phyloP scores from a whole-genome alignment of 768 basidiomycete genomes.

The Mycena rebaudengoi region DNA sequence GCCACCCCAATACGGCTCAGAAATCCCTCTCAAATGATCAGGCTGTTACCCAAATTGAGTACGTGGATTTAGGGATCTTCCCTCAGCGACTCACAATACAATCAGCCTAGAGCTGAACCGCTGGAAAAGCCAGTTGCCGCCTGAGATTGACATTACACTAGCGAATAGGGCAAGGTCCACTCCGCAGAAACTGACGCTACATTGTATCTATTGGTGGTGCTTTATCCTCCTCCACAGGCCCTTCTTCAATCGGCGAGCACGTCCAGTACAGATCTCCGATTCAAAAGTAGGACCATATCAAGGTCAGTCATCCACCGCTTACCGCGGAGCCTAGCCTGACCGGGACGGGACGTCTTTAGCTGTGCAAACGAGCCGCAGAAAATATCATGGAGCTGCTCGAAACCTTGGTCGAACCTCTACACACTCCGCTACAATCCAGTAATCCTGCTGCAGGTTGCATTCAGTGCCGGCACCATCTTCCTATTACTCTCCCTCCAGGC shows the following conservation, averaged over 20 bases:
- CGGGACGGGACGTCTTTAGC: slow-evolving; percentile 23
- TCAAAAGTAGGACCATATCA: slow-evolving; percentile 25
- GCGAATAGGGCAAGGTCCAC: slow-evolving; percentile 33
- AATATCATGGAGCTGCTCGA: slow-evolving; percentile 42
- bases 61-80: background rate
- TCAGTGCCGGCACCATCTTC: slow-evolving; percentile 50
- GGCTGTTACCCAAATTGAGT: slow-evolving; percentile 30
- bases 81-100: background rate
- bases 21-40: slow-evolving; percentile 12
- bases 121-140: slow-evolving; percentile 35
- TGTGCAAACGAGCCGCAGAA: slow-evolving; percentile 46
- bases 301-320: slow-evolving; percentile 1
- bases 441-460: slow-evolving; percentile 45
- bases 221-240: slow-evolving; percentile 50
- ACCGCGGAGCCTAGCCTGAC: background rate
- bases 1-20: background rate
- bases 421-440: slow-evolving; percentile 46
- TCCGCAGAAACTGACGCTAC: slow-evolving; percentile 43
- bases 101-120: slow-evolving; percentile 26
- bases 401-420: slow-evolving; percentile 44
- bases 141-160: slow-evolving; percentile 39
- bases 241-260: slow-evolving; percentile 22
- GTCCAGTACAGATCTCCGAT: background rate
- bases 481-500: slow-evolving; percentile 46
- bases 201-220: slow-evolving; percentile 45